A percentile compares a stretch with the other conserved stretches of the same genome.
Conservation (phyloP, 1,284 basidiomycete species). For the Sporisorium iseilematis-ciliati region DNA sequence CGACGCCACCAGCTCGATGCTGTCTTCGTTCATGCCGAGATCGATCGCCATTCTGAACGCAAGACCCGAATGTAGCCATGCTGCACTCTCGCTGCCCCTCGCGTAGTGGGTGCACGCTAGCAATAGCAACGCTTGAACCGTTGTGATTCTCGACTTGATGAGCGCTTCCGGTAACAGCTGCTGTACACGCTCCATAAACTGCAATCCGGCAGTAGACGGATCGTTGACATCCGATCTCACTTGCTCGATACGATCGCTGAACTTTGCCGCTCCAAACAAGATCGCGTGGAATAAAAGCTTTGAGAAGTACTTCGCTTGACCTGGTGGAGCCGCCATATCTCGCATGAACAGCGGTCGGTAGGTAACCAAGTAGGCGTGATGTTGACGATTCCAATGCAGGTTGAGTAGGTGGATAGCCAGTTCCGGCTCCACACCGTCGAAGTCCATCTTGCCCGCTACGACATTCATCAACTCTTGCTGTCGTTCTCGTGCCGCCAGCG, state of each 20-base stretch:
- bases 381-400: slow-evolving; percentile 68
- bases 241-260: slow-evolving; percentile 58
- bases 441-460: slow-evolving; percentile 63
- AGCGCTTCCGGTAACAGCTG: slow-evolving; percentile 61
- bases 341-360: slow-evolving; percentile 65
- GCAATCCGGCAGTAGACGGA: slow-evolving; percentile 54
- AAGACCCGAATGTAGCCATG: slow-evolving; percentile 64
- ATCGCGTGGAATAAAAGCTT: slow-evolving; percentile 66
- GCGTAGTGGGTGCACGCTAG: slow-evolving; percentile 65
- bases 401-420: slow-evolving; percentile 64
- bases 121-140: slow-evolving; percentile 65
- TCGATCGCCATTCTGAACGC: slow-evolving; percentile 66
- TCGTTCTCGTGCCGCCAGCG: slow-evolving; percentile 46
- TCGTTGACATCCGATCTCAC: slow-evolving; percentile 54
- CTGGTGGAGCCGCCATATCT: slow-evolving; percentile 61
- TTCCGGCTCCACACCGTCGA: slow-evolving; percentile 64
- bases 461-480: slow-evolving; percentile 64
- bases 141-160: slow-evolving; percentile 61
- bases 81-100: slow-evolving; percentile 57
- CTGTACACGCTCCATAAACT: slow-evolving; percentile 61
- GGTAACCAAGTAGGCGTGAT: slow-evolving; percentile 65
- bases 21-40: slow-evolving; percentile 60
- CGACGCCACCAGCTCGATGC: slow-evolving; percentile 48
- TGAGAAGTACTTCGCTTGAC: slow-evolving; percentile 54
- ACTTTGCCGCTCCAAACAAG: slow-evolving; percentile 65